Evolutionary conservation across 768 basidiomycete species (phyloP), one percentile per base, ranked within the genome.

Genomic region (Cystofilobasidium bisporidii): DNA sequence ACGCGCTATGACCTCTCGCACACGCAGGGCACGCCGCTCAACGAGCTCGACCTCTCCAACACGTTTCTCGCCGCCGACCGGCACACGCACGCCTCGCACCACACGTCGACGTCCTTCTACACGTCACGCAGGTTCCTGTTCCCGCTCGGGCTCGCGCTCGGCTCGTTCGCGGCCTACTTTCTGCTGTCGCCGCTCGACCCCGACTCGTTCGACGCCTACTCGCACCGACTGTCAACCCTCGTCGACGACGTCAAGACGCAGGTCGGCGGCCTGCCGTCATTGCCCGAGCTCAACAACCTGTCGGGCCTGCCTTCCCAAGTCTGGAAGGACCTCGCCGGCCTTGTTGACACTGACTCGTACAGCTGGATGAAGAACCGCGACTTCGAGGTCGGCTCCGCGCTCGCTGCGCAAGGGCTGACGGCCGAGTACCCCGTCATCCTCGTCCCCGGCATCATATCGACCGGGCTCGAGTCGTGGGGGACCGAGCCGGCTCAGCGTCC

Each of bases 391-490:
- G 68, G 68, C 28, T 36, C 43, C n/a, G 56, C 15, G 57, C 32
- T 69, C 9, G 43, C 32, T 3, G 63, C 64, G 17, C 47, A 69
- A 22, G 68, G 68, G 2, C 40, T 64, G n/a, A 43, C 24, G 28
- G 68, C 68, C 10, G 50, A 59, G 20, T 55, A 40, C 50, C 68
- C 68, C 12, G 68, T 69, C 26, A 38, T 36, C 20, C 48, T 56
- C 26, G 60, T 40, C 15, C 48, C 63, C 58, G 68, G 68, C 24
- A 69, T 69, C 47, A 59, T 69, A 14, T 69, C 68, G 15, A 69
- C 68, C 84, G 86, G 88, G 6, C 79, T 97, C 67, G 93, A 97
- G 74, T 91, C 89, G 10, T 99, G 96, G 94, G 87, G 89, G 6
- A 94, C 94, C 0, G 81, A 84, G 8, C 85, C 86, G 0, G 89